Base-by-base conservation (phyloP, 2,329 filamentous ascomycete species). In the Acrocalymma vagum region DNA sequence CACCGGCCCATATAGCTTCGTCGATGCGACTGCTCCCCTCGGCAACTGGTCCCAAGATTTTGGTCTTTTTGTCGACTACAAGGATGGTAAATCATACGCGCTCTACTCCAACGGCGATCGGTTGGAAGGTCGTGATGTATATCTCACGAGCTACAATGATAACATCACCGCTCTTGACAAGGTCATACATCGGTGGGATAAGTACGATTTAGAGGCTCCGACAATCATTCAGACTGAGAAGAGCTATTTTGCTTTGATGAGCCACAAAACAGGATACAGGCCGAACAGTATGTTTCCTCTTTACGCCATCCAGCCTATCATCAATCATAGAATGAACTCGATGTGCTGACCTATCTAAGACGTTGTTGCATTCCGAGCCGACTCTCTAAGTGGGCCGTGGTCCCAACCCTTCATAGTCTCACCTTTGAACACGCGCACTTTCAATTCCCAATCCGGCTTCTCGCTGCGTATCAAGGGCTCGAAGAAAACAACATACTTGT, bases 31-130 rank as follows among this genome's bases (percentile, higher is more conserved):
- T 0, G 67, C 75, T 0, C 81, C 81, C 0, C 73, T 84, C 0
- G 81, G 81, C 2, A 84, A 84, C 59, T 84, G 81, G 81, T 82
- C 78, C 0, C 81, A 84, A 48, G 81, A 84, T 39, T 84, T 82
- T 29, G 81, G 81, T 8, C 69, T 83, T 15, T 84, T 84, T 47
- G 80, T 78, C 4, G 81, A 84, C 51, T 79, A 79, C 62, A 82
- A 82, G 42, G 74, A 81, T 27, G 79, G 79, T 9, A 71, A 72
- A 0, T 75, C 77, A 0, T 84, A 84, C 44, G 74, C 80, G 1
- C 67, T 84, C 2, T 84, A 83, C 63, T 83, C 79, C 2, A 84
- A 84, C 29, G 81, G 81, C 2, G 81, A 84, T 46, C 66, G 74
- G 0, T 65, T 59, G 2, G 72, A 83, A 39, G 81, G 77, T 2